Base-by-base conservation (phyloP, 495 filamentous ascomycete genomes). In the Penicillium lagena region DNA sequence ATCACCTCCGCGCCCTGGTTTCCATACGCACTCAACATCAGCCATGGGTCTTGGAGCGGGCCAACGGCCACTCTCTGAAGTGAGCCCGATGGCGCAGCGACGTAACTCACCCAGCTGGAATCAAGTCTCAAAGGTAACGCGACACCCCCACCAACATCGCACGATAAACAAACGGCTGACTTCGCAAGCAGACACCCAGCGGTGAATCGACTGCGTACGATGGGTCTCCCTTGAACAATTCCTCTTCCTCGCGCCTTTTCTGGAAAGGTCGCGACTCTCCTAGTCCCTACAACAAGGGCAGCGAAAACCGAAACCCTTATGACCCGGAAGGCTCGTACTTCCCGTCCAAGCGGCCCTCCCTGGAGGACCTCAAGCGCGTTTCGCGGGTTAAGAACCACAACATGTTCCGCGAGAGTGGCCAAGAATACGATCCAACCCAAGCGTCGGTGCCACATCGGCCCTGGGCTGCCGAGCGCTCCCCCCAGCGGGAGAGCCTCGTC, bases 331-430 rank as follows among this genome's bases (percentile, higher is more conserved):
- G 67, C 56, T 81, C 85, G 9, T 80, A 80, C 12, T 82, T 82
- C 14, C 82, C 84, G 1, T 72, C 76, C 1, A 85, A 86, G 56
- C 84, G 91, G 50, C 83, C 89, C 6, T 96, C 91, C 9, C 83
- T 97, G 44, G 93, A 98, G 66, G 88, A 89, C 39, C 67, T 98
- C 45, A 94, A 96, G 70, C 84, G 85, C 51, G 89, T 86, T 4
- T 95, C 91, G 33, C 85, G 93, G 34, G 93, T 98, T 40, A 95
- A 93, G 69, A 97, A 96, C 68, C 93, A 90, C 73, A 90, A 79
- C 68, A 95, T 96, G 75, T 87, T 95, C 54, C 85, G 88, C 28
- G 88, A 95, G 62, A 78, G 86, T 51, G 87, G 89, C 56, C 78
- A 91, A 54, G 88, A 95, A 56, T 94, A 95, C 61, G 89, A 95